These are phyloP conservation scores for Eucalyptus sp. DNA, from an alignment of 345 rosid genomes.

Conservation along the genomic window DNA sequence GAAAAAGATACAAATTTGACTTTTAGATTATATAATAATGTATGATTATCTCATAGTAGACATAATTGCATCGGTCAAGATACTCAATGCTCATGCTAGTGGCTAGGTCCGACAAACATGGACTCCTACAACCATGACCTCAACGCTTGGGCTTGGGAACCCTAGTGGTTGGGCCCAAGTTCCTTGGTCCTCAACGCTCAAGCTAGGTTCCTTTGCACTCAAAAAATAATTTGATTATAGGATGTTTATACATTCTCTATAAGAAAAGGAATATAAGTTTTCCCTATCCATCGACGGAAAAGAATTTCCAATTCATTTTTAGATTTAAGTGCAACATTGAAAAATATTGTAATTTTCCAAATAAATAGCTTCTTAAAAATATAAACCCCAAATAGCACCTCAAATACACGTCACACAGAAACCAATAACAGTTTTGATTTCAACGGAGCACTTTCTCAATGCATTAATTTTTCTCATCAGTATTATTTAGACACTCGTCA, in stretches of 20 bases:
- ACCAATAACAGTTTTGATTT: background rate
- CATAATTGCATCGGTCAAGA: background rate
- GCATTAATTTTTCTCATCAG: background rate
- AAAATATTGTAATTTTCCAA: background rate
- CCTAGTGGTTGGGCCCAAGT: background rate
- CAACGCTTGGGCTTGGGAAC: background rate
- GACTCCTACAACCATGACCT: background rate
- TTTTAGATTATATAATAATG: background rate
- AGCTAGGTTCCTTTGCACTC: background rate
- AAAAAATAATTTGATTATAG: background rate
- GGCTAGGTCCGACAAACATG: background rate
- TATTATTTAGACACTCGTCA: background rate
- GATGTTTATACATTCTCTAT: background rate
- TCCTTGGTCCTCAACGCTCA: rapidly evolving
- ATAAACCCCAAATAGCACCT: background rate
- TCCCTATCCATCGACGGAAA: background rate
- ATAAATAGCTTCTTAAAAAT: background rate
- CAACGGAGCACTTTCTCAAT: background rate
- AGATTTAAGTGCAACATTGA: background rate
- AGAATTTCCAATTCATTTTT: background rate
- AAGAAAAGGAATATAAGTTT: background rate
- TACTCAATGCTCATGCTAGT: background rate
- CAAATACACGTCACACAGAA: background rate
- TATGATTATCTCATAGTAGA: background rate
- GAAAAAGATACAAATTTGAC: background rate